Evolutionary conservation across 441 rosid species (phyloP), one percentile per base, ranked within the genome.

Genomic region (Lepidium campestre): DNA sequence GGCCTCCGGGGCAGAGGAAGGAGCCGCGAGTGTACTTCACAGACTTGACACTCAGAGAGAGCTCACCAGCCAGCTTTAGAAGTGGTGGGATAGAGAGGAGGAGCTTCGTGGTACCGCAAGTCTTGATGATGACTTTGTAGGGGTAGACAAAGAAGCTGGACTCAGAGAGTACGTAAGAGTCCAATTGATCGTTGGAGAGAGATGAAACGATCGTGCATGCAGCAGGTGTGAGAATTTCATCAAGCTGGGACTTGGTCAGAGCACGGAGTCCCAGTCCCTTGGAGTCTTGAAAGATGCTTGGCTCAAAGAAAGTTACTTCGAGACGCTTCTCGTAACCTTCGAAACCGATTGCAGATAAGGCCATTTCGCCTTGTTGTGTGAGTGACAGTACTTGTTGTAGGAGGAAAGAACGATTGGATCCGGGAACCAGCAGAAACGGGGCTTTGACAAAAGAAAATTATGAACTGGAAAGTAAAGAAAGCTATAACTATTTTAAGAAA

Each of bases 311-410:
- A 7, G 80, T 49, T 0, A 87, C 58, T 68, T 87, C 90, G 49
- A 87, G 86, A 79, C 93, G 78, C 69, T 85, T 87, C 76, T 87
- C 93, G 44, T 76, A 87, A 59, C 93, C 93, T 79, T 87, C 93
- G 20, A 85, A 87, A 56, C 93, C 90, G 25, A 87, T 87, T 50
- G 88, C 86, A 31, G 90, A 87, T 63, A 79, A 57, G 49, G 82
- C 86, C 89, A 83, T 84, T 22, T 45, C 77, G 78, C 74, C 31
- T 68, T 41, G 75, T 79, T 35, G 57, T 40, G 59, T 55, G 68
- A 54, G 32, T 4, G 49, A 45, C 46, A 29, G 48, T 48, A 70
- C 19, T 58, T 63, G 62, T 72, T 17, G 58, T 10, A 49, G 73
- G 77, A 74, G 74, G 74, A 74, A 48, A 74, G 77, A 68, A 74